Base-by-base conservation (phyloP, 2,329 filamentous ascomycete genomes). In the Scedosporium minutisporum region DNA sequence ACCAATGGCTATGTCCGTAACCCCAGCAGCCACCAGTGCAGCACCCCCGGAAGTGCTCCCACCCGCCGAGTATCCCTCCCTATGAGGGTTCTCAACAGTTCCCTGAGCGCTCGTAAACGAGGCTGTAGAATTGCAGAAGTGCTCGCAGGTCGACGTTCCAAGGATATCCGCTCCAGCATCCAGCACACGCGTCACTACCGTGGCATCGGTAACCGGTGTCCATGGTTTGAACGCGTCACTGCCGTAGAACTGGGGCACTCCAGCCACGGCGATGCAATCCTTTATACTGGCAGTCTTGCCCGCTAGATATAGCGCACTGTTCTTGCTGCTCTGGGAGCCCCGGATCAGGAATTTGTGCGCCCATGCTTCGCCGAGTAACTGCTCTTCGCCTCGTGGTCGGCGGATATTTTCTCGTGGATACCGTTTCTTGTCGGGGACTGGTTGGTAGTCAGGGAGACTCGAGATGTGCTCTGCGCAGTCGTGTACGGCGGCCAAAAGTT, bases 241-340 rank as follows among this genome's bases (percentile, higher is more conserved):
- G 0, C 82, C 80, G 51, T 78, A 76, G 62, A 83, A 75, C 61
- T 82, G 79, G 0, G 82, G 81, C 1, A 85, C 78, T 0, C 77
- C 78, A 1, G 80, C 80, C 1, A 84, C 80, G 3, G 79, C 77
- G 44, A 84, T 78, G 33, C 80, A 81, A 65, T 85, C 82, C 66
- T 84, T 84, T 14, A 84, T 64, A 63, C 78, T 80, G 3, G 83
- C 67, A 0, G 75, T 78, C 59, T 79, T 83, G 0, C 76, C 78
- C 60, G 65, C 71, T n/a, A 80, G 63, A 3, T 61, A 38, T 4
- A 51, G 60, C 6, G 42, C 63, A 18, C 64, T 67, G 4, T 67
- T 64, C 4, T 62, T 63, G 42, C 69, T 71, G 27, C 70, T 77
- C 55, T 25, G 61, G 16, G 27, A 42, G 7, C 66, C 66, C 6